A percentile compares a stretch with the other conserved stretches of the same genome.
phyloP scores from a whole-genome alignment of 2,329 filamentous ascomycete genomes.

The Boeremia lycopersici region DNA sequence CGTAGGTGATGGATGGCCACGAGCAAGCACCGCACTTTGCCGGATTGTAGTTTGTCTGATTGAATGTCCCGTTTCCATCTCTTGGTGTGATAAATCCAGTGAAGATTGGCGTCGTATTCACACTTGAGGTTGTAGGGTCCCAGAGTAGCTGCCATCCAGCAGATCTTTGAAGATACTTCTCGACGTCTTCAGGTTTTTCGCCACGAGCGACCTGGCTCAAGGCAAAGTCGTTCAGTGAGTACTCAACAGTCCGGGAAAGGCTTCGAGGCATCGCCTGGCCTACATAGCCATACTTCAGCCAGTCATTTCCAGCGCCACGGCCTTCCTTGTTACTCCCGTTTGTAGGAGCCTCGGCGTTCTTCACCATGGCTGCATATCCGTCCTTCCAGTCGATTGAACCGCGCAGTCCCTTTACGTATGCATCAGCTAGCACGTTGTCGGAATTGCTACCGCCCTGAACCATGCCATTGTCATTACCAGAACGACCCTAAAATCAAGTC shows the following conservation, averaged over 20 bases:
- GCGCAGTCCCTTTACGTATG: constrained; percentile 70
- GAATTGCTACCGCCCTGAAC: constrained; percentile 72
- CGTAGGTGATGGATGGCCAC: constrained; percentile 46
- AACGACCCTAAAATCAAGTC: constrained; percentile 50
- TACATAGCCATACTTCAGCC: constrained; percentile 68
- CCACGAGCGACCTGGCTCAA: constrained; percentile 45
- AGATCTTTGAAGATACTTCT: constrained; percentile 47
- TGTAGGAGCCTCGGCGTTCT: constrained; percentile 67
- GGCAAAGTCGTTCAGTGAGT: constrained; percentile 49
- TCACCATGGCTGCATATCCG: constrained; percentile 73
- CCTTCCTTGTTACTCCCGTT: constrained; percentile 68
- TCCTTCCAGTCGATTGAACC: constrained; percentile 68
- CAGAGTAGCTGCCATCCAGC: constrained; percentile 29
- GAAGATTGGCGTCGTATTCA: constrained; percentile 28
- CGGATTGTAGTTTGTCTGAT: constrained; percentile 42
- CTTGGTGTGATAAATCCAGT: constrained; percentile 30
- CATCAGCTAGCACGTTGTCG: constrained; percentile 74
- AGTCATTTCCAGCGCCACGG: constrained; percentile 70
- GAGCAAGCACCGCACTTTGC: constrained; percentile 45
- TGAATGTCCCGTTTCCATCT: constrained; percentile 25
- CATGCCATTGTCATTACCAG: constrained; percentile 70
- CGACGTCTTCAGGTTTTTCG: constrained; percentile 44
- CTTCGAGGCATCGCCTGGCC: constrained; percentile 34
- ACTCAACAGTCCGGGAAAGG: constrained; percentile 48
- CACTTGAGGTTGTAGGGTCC: constrained; percentile 22